phyloP scores from a whole-genome alignment of 495 filamentous ascomycete species.

The Penicillium samsonianum region DNA sequence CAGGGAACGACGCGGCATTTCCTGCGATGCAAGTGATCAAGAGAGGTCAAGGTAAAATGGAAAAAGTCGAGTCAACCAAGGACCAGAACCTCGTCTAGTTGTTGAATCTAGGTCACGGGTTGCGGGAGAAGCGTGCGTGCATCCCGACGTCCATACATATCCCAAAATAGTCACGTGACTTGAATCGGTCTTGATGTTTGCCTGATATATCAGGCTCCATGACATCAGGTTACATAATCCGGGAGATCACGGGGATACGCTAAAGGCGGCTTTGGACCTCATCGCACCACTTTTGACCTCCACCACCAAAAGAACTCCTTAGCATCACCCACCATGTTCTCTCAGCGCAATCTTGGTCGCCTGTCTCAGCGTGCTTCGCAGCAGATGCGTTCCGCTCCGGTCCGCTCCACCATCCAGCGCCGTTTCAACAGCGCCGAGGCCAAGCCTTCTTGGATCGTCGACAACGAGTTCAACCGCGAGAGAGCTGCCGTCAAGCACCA shows the following conservation, averaged over 20 bases:
- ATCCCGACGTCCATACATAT: neutral
- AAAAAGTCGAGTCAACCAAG: neutral
- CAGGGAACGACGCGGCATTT: constrained; percentile 19
- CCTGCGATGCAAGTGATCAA: neutral
- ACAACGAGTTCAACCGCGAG: constrained; percentile 89
- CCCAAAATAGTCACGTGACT: constrained; percentile 31
- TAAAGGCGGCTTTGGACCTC: constrained; percentile 41
- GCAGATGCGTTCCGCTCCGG: constrained; percentile 54
- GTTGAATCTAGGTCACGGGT: neutral
- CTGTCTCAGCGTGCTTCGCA: constrained; percentile 58
- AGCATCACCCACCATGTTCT: constrained; percentile 54
- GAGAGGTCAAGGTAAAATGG: neutral
- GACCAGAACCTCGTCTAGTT: neutral
- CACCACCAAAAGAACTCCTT: constrained; percentile 23
- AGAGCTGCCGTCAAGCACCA: constrained; percentile 82
- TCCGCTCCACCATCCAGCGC: constrained; percentile 63
- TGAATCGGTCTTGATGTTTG: neutral
- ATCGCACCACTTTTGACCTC: constrained; percentile 34
- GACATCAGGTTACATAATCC: constrained; percentile 49
- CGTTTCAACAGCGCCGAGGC: constrained; percentile 63
- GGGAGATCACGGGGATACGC: constrained; percentile 46
- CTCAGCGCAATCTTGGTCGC: constrained; percentile 62
- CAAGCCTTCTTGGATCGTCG: constrained; percentile 53
- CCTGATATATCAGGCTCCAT: constrained; percentile 11
- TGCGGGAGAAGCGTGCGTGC: neutral